Evolutionary conservation across 1,284 basidiomycete genomes (phyloP).

Genomic region (Ustilago trichophora): DNA sequence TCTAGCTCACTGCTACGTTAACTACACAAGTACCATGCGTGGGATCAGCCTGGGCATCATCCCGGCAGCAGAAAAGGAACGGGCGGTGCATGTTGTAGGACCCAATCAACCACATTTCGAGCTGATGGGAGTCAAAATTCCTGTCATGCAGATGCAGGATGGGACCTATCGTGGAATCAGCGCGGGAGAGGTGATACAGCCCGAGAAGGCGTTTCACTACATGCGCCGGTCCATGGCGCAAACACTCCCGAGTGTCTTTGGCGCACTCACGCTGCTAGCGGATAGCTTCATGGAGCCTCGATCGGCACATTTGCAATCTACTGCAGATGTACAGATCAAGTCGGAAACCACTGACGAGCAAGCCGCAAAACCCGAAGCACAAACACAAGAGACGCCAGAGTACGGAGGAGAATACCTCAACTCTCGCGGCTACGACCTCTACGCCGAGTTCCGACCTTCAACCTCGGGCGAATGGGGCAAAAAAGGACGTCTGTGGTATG

Average conservation of each 20-base stretch:
- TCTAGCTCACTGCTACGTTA: slow-evolving; percentile 89
- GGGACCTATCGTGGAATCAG: slow-evolving; percentile 83
- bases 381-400: neutral
- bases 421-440: slow-evolving; percentile 53
- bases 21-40: slow-evolving; percentile 75
- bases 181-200: slow-evolving; percentile 76
- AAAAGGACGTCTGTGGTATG: slow-evolving; percentile 54
- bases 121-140: slow-evolving; percentile 87
- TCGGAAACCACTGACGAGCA: neutral
- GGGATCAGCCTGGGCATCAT: slow-evolving; percentile 40
- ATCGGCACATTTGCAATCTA: neutral
- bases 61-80: slow-evolving; percentile 23
- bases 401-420: slow-evolving; percentile 50
- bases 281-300: slow-evolving; percentile 56
- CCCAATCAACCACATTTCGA: slow-evolving; percentile 91
- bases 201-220: slow-evolving; percentile 70
- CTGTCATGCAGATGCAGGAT: slow-evolving; percentile 77
- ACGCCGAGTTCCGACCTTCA: slow-evolving; percentile 60
- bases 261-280: slow-evolving; percentile 58
- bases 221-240: slow-evolving; percentile 59
- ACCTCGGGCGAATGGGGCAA: slow-evolving; percentile 66
- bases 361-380: neutral
- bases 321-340: neutral
- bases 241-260: slow-evolving; percentile 59
- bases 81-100: slow-evolving; percentile 71